phyloP scores from a whole-genome alignment of 345 rosid species.

The Moricandia moricandioides region DNA sequence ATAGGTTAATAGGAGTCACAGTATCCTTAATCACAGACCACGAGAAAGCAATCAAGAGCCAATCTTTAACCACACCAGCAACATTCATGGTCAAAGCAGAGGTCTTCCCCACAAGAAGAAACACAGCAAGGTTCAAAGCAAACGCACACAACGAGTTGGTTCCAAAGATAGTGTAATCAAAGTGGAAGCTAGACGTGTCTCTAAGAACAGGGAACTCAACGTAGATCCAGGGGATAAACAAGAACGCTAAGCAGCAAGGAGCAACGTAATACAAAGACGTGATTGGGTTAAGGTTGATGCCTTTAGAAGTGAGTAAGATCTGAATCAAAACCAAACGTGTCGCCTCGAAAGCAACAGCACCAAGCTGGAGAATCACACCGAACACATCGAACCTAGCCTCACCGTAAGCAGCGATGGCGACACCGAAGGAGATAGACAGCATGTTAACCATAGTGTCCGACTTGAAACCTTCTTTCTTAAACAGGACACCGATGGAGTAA shows the following conservation, averaged over 20 bases:
- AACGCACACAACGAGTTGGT: constrained; percentile 87
- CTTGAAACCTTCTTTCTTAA: constrained; percentile 68
- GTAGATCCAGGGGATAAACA: constrained; percentile 85
- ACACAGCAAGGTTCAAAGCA: constrained; percentile 89
- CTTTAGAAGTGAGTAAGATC: constrained; percentile 80
- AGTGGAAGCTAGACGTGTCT: constrained; percentile 80
- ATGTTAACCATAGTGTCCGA: constrained; percentile 74
- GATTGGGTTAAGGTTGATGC: constrained; percentile 84
- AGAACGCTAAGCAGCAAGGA: constrained; percentile 81
- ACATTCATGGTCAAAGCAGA: constrained; percentile 99
- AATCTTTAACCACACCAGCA: constrained; percentile 98
- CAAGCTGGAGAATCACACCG: constrained; percentile 85
- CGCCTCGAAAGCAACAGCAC: constrained; percentile 96
- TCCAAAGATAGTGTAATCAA: constrained; percentile 85
- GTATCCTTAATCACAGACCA: constrained; percentile 98
- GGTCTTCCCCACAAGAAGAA: constrained; percentile 91
- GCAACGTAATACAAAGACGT: constrained; percentile 86
- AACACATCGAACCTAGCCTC: constrained; percentile 87
- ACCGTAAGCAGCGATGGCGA: constrained; percentile 86
- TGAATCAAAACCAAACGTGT: constrained; percentile 91
- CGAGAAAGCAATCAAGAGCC: constrained; percentile 94
- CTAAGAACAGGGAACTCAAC: constrained; percentile 75
- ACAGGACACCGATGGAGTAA: constrained; percentile 77
- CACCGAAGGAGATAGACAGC: constrained; percentile 91
- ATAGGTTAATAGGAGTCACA: constrained; percentile 78